Percentiles rank a stretch among this genome's conserved stretches.
phyloP scores from a whole-genome alignment of 306 rosid genomes.

The apple (Malus domestica) region DNA sequence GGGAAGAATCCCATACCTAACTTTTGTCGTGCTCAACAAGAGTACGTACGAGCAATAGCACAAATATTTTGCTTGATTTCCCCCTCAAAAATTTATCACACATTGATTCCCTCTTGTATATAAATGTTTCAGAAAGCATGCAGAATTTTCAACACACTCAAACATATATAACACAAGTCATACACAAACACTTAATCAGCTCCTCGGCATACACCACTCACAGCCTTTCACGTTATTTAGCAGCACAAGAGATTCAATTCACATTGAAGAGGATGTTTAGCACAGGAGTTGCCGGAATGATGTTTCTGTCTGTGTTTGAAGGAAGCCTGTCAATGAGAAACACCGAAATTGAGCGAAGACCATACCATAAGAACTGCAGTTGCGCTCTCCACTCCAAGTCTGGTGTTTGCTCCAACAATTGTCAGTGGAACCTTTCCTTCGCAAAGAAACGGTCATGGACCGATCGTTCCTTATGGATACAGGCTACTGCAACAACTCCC shows the following conservation, averaged over 20 bases:
- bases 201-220: background rate
- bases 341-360: conserved; percentile 50
- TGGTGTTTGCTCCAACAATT: background rate
- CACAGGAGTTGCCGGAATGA: conserved; percentile 27
- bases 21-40: background rate
- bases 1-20: conserved; percentile 2
- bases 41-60: background rate
- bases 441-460: conserved; percentile 16
- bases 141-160: conserved; percentile 1
- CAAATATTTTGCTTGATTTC: conserved; percentile 2
- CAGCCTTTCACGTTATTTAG: background rate
- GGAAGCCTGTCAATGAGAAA: conserved; percentile 51
- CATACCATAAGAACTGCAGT: conserved; percentile 44
- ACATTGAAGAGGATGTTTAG: conserved; percentile 22
- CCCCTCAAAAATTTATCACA: background rate
- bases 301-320: conserved; percentile 41
- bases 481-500: background rate
- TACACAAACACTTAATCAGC: background rate
- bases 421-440: conserved; percentile 18
- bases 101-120: background rate
- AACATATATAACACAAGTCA: background rate
- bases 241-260: background rate
- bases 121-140: background rate
- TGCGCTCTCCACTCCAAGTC: conserved; percentile 22
- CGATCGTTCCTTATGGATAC: background rate